Conservation (phyloP, 1,284 basidiomycete species). For the Marasmius tenuissimus region DNA sequence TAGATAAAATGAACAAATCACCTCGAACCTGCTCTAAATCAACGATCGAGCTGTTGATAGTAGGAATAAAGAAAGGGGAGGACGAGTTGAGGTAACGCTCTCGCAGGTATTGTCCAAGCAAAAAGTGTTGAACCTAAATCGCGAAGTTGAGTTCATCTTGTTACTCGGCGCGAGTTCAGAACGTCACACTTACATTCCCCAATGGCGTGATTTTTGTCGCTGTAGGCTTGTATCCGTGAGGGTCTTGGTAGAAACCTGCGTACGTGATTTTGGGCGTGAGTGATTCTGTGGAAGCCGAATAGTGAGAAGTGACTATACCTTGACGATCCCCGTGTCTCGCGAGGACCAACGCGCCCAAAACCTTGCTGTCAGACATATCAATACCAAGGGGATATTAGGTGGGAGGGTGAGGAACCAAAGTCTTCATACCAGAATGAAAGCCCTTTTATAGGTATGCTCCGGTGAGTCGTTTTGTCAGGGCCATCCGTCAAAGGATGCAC, state of each 20-base stretch:
- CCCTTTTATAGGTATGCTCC: no score
- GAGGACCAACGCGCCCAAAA: constrained; percentile 60
- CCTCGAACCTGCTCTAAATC: constrained; percentile 43
- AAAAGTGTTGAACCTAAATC: constrained; percentile 59
- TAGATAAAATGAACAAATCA: not conserved
- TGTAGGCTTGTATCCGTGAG: constrained; percentile 62
- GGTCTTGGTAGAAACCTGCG: constrained; percentile 66
- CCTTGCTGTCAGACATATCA: not conserved
- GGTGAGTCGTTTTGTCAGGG: no score
- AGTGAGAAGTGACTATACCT: constrained; percentile 18
- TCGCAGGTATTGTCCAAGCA: constrained; percentile 64
- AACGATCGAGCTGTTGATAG: constrained; percentile 55
- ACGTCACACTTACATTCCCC: constrained; percentile 54
- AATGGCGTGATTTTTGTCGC: constrained; percentile 75
- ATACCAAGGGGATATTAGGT: no score
- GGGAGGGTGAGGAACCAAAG: no score
- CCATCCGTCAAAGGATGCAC: no score
- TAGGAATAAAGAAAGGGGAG: constrained; percentile 58
- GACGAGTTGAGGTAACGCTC: constrained; percentile 60
- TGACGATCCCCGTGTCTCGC: constrained; percentile 65
- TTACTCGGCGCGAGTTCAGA: not conserved
- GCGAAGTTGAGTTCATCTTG: constrained; percentile 7
- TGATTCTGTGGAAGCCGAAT: not conserved
- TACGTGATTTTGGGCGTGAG: not conserved
- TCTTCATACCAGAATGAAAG: no score